phyloP scores from a whole-genome alignment of 2,329 filamentous ascomycete genomes.

The Chrysoporthe austroafricana region DNA sequence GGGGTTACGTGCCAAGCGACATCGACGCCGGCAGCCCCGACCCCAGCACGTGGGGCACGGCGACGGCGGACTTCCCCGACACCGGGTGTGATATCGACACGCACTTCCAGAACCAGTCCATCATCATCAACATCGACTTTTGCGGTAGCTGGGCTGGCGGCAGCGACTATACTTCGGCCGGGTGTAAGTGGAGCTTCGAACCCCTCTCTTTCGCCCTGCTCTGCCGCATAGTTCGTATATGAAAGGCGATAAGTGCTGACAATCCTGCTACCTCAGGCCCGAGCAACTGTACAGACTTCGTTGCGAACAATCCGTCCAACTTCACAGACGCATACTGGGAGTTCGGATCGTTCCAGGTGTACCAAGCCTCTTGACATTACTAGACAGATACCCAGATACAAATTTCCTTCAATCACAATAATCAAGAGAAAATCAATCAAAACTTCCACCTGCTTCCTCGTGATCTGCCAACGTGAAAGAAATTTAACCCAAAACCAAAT shows the following conservation, averaged over 20 bases:
- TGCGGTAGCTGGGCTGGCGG: conserved; percentile 60
- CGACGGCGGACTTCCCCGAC: conserved; percentile 67
- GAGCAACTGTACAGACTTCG: conserved; percentile 59
- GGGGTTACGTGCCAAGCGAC: conserved; percentile 53
- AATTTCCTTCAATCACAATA: no score
- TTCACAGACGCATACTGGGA: conserved; percentile 68
- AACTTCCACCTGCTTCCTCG: no score
- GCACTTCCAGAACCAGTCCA: conserved; percentile 68
- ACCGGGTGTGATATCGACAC: conserved; percentile 62
- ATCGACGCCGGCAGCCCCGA: conserved; percentile 58
- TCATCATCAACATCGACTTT: conserved; percentile 68
- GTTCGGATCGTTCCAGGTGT: conserved; percentile 64
- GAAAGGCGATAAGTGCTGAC: background rate
- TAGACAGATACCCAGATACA: conserved; percentile 5
- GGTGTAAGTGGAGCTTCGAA: conserved; percentile 40
- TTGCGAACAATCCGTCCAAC: conserved; percentile 58
- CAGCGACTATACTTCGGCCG: conserved; percentile 48
- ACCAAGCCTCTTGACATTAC: conserved; percentile 42
- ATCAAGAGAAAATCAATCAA: no score
- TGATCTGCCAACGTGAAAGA: no score
- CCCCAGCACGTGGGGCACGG: conserved; percentile 64
- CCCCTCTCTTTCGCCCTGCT: background rate
- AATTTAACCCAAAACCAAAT: no score
- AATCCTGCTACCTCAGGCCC: conserved; percentile 43
- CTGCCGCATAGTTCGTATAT: background rate